Evolutionary conservation across 495 filamentous ascomycete species (phyloP).

Genomic region (Aspergillus affinis): DNA sequence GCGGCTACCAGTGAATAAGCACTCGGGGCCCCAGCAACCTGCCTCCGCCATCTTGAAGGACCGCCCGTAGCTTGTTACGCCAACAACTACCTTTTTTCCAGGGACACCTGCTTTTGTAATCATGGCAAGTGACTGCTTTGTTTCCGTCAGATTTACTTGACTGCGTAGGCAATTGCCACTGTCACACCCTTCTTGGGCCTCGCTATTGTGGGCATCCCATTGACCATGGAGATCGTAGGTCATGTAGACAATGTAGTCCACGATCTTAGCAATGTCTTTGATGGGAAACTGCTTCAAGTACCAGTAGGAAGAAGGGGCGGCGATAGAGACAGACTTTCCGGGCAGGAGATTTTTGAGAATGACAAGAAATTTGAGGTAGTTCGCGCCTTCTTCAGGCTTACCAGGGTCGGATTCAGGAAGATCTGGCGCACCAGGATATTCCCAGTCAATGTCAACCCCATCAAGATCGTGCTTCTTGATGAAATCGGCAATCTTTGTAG

Average conservation of each 20-base stretch:
- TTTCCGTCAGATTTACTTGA: no score
- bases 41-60: no score
- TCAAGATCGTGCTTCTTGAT: conserved; percentile 29
- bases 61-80: no score
- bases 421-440: conserved; percentile 38
- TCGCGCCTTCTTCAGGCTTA: conserved; percentile 21
- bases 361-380: conserved; percentile 32
- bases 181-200: no score
- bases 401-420: conserved; percentile 35
- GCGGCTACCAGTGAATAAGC: no score
- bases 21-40: no score
- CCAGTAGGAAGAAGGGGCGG: conserved; percentile 27
- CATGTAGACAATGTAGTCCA: conserved; percentile 27
- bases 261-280: conserved; percentile 13
- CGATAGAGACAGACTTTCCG: conserved; percentile 15
- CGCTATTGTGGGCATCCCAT: no score
- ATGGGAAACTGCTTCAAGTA: conserved; percentile 32
- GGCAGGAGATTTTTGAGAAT: conserved; percentile 20
- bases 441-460: conserved; percentile 42
- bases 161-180: no score
- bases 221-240: no score
- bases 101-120: no score
- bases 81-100: no score
- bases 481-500: conserved; percentile 33
- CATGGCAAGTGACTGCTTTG: no score